Evolutionary conservation across 2,329 filamentous ascomycete genomes (phyloP), one percentile per base, ranked within the genome.

Genomic region (Sporothrix mexicana): DNA sequence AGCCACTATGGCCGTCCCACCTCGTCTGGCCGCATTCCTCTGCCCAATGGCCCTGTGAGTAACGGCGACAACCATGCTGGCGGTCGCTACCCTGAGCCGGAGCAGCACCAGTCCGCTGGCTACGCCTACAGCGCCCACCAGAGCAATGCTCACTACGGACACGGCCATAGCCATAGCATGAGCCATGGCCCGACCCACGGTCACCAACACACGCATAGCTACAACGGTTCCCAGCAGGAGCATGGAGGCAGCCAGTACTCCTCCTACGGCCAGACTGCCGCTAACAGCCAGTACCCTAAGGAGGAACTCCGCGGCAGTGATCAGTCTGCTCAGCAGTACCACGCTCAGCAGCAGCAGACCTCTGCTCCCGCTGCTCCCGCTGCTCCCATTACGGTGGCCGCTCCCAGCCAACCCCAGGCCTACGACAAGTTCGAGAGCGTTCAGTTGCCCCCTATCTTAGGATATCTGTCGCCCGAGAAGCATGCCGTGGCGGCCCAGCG

Each of bases 391-490:
- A 51, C 51, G n/a, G 23, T 13, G 7, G 36, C 17, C n/a, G 57
- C 25, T 2, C 7, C 25, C n/a, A 61, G 7, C 1, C 15, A 20
- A n/a, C 53, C 17, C 1, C 15, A 20, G 23, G 6, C 43, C 3
- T 43, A 36, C 9, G 73, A 72, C 8, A 72, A 70, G 20, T 71
- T 70, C n/a, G 72, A 74, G n/a, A 71, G 30, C 20, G 70, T 74
- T 13, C 73, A 72, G 70, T 64, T 74, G 20, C 72, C 74, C 3
- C 74, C 73, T 3, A 61, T 75, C 20, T 36, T 36, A 6, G 30
- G 30, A 6, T 36, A 36, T 7, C 30, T 7, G 30, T 36, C 30
- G 30, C 30, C 30, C 30, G 30, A 36, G 30, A 36, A 36, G 30
- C 51, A 55, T 8, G 23, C 8, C n/a, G 8, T 23, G 9, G 17